A percentile compares a stretch with the other conserved stretches of the same genome.
These are phyloP conservation scores for Nakazawaea siamensis DNA, from an alignment of 805 yeast species.

Conservation along the genomic window DNA sequence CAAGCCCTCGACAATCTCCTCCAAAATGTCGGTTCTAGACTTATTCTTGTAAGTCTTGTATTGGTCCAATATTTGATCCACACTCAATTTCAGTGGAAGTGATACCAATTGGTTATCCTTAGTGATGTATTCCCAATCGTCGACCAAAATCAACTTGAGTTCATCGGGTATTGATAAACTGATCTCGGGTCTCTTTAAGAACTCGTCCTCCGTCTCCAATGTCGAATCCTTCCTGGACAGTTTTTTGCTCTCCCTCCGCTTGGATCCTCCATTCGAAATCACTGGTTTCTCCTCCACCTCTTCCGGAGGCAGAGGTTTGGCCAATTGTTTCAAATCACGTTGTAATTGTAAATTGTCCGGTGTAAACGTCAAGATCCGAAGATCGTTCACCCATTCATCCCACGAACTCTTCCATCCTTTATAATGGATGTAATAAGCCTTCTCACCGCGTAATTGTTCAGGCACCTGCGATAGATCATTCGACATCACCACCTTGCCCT, in stretches of 20 bases:
- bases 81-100: constrained; percentile 53
- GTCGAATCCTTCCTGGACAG: constrained; percentile 6
- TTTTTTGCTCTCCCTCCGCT: constrained; percentile 1
- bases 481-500: constrained; percentile 1
- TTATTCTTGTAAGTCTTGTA: constrained; percentile 30
- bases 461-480: constrained; percentile 19
- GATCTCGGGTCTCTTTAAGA: constrained; percentile 36
- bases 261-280: neutral
- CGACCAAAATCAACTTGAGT: constrained; percentile 66
- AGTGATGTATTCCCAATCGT: constrained; percentile 91
- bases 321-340: constrained; percentile 38
- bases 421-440: constrained; percentile 70
- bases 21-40: constrained; percentile 34
- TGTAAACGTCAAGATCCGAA: constrained; percentile 58
- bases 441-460: constrained; percentile 18
- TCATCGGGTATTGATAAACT: constrained; percentile 51
- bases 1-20: constrained; percentile 68
- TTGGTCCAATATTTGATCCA: constrained; percentile 43
- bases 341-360: constrained; percentile 62
- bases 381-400: constrained; percentile 90
- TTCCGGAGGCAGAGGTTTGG: neutral
- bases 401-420: constrained; percentile 93
- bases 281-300: neutral
- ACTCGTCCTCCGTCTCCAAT: constrained; percentile 21
- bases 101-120: constrained; percentile 64